Evolutionary conservation across 768 basidiomycete species (phyloP), one percentile per base, ranked within the genome.

Genomic region (Sporobolomyces phaffii): DNA sequence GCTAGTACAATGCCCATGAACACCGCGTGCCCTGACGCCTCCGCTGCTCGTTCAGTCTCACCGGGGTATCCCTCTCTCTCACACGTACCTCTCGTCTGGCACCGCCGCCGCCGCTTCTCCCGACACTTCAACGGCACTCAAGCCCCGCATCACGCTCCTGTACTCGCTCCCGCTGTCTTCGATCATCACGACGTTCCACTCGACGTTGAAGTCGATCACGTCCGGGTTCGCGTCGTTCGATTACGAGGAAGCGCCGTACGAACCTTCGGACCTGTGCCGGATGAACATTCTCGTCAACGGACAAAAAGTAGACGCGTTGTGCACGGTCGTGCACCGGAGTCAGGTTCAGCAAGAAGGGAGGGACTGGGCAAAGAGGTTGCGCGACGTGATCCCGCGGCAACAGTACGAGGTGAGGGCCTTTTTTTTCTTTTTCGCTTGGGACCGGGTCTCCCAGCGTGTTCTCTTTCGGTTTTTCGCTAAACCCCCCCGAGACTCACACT

Each of bases 161-260:
- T 93, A 90, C 74, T 83, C 81, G 3, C 76, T 98, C n/a, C 94
- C 94, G 26, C 79, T 98, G 69, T 87, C 87, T 74, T 91, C 94
- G 78, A 89, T 98, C 61, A 91, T 98, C 4, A 90, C 89, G 3
- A 86, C 91, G 78, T 98, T 99, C 77, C 98, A 96, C 76, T 89
- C 93, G 76, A 85, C 89, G 75, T 82, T 99, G 60, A 99, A 99
- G 79, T 87, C 90, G 74, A 84, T 91, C 58, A 90, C 88, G 75
- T 91, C 88, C 15, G 92, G 90, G 13, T 92, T 88, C 76, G 90
- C 90, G 22, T 90, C 88, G 75, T 93, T 93, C 76, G 91, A 92
- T 89, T 99, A 99, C 74, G 93, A 98, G 78, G 89, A 93, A 76
- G 90, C 86, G 8, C 93, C 91, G 1, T 98, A 97, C 77, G 70